Evolutionary conservation across 768 basidiomycete species (phyloP), one percentile per base, ranked within the genome.

Genomic region (Glaciozyma martinii): DNA sequence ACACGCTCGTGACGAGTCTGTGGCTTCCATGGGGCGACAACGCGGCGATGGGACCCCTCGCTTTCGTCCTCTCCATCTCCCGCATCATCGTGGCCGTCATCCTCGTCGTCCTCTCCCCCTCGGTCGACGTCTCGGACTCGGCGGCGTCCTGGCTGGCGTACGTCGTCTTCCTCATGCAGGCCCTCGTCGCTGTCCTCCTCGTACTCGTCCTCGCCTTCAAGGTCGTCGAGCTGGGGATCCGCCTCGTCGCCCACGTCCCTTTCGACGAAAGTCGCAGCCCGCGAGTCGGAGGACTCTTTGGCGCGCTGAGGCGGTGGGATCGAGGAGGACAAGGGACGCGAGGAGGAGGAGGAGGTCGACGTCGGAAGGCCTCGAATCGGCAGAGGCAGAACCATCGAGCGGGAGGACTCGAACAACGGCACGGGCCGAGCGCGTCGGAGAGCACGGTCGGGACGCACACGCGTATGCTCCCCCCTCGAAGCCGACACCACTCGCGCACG

Each of bases 41-140:
- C 2, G 91, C 94, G 3, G 89, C 90, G 66, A 98, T 98, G 95
- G 94, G 93, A 19, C 80, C 92, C 43, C 86, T 94, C 64, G 91
- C 89, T 75, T 97, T 97, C 80, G 79, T 50, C 49, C 30, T 54
- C 72, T 91, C 90, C 64, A 88, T 94, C 7, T 85, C 88, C 27
- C 81, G 94, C 69, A 93, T 95, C 72, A 85, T 92, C 32, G 83
- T 91, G 29, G 88, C 89, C 3, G 91, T 97, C 19, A 77, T 99
- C 42, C 80, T 97, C 54, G 88, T 99, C 71, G 89, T 97, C 68
- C 78, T 99, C 57, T 87, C 88, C 21, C 89, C 91, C 32, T 83
- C 86, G 66, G 94, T 97, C 76, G 76, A 85, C 55, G 85, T 98
- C 66, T 89, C 88, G 42, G 73, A 80, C 57, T 85, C 86, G 30